Evolutionary conservation across 169 alveolate genomes (phyloP), one percentile per base, ranked within the genome.

Genomic region (Cyclospora cayetanensis): DNA sequence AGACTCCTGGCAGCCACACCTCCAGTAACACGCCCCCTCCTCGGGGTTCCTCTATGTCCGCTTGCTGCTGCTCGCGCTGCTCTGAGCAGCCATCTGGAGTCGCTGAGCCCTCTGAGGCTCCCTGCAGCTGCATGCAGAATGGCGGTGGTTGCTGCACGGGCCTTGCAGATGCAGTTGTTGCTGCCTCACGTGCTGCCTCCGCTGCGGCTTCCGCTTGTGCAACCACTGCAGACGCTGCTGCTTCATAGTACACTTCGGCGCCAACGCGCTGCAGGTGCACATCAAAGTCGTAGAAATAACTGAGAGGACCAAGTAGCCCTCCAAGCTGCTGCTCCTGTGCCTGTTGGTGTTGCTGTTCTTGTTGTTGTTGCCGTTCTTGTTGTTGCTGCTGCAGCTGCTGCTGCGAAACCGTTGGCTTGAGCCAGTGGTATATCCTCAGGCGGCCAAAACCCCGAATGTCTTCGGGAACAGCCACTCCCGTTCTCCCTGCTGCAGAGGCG

Each of bases 1-100:
- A 11, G 4, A 76, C 66, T n/a, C 86, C 86, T 2, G 86, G 86
- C 86, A 76, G 86, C 86, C 86, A 76, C 2, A 43, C 42, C 41
- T 76, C 86, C 63, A 76, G 43, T 66, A 46, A 27, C 39, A 76
- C 5, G 46, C 86, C 86, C 3, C 86, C 86, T 0, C 86, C 86
- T 0, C 42, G 34, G 20, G 41, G 55, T 37, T 66, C 79, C 46
- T 29, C 46, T 29, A 70, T 18, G 34, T 35, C 43, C 55, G 25
- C 68, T 66, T n/a, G 86, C 66, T 7, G 52, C 66, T 42, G 86
- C 63, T 18, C 43, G 39, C 42, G 4, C 66, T 42, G 46, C 86
- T 25, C 68, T 42, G 42, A 12, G 63, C 18, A 18, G 9, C 15
- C n/a, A 39, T 39, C 9, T 12, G 1, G 1, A 25, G 37, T 25